Percentiles rank a stretch among this genome's conserved stretches.
These are phyloP conservation scores for Alternaria triticimaculans DNA, from an alignment of 2,329 filamentous ascomycete species.

Conservation along the genomic window DNA sequence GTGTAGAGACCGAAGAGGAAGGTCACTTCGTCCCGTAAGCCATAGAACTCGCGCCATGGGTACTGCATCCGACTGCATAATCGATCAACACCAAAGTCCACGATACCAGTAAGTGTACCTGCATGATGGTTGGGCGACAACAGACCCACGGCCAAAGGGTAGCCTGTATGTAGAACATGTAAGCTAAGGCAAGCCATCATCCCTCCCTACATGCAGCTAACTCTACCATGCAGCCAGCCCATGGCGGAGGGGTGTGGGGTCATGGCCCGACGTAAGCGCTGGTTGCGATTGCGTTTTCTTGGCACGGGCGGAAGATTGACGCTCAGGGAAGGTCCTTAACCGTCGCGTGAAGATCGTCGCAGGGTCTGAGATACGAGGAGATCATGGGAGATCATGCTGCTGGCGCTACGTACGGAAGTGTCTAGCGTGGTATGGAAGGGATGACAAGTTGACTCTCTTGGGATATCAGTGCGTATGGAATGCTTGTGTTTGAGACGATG, in stretches of 20 bases:
- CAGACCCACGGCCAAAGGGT: background rate
- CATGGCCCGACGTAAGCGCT: conserved; percentile 8
- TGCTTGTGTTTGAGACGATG: background rate
- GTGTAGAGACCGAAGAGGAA: conserved; percentile 1
- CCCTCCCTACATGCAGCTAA: background rate
- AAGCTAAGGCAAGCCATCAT: conserved; percentile 1
- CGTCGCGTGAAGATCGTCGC: conserved; percentile 5
- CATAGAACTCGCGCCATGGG: background rate
- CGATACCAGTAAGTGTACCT: conserved; percentile 1
- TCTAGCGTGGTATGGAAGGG: background rate
- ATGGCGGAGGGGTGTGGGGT: conserved; percentile 1
- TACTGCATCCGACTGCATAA: background rate
- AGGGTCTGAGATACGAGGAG: conserved; percentile 14
- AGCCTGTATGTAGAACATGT: background rate
- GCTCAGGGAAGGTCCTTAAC: conserved; percentile 12
- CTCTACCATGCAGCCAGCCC: conserved; percentile 2
- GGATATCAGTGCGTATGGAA: background rate
- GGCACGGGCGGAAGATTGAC: conserved; percentile 10
- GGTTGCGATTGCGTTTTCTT: conserved; percentile 8
- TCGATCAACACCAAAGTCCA: background rate
- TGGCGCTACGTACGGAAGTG: background rate
- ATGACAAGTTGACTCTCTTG: background rate
- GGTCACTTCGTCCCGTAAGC: background rate
- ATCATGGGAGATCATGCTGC: conserved; percentile 10
- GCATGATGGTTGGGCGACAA: background rate